These are phyloP conservation scores for Porodaedalea pini DNA, from an alignment of 1,284 basidiomycete genomes.

Conservation along the genomic window DNA sequence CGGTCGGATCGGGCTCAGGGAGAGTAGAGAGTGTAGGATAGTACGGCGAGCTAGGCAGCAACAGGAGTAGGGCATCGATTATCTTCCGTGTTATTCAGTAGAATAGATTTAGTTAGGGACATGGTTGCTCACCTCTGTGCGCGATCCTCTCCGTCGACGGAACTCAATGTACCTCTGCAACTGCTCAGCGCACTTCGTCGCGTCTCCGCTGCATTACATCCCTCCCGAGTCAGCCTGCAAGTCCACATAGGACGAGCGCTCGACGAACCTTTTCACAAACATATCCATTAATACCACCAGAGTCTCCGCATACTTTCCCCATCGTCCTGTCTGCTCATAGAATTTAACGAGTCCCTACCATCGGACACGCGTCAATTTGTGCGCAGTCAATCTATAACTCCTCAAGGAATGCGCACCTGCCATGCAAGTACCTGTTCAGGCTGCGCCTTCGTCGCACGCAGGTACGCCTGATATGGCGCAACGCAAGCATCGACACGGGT, in stretches of 20 bases:
- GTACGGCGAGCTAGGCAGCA: constrained; percentile 74
- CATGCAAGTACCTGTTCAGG: constrained; percentile 69
- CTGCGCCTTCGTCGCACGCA: constrained; percentile 63
- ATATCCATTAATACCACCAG: constrained; percentile 52
- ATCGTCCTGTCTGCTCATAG: constrained; percentile 61
- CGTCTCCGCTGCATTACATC: constrained; percentile 70
- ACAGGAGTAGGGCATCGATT: constrained; percentile 59
- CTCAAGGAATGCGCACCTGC: constrained; percentile 54
- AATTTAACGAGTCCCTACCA: constrained; percentile 68
- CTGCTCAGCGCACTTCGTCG: constrained; percentile 73
- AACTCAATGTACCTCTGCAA: constrained; percentile 75
- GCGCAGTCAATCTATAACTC: not conserved
- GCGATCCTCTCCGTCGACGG: constrained; percentile 57
- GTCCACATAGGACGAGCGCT: too few species aligned
- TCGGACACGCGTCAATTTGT: not conserved
- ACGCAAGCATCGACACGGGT: constrained; percentile 1
- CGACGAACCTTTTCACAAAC: constrained; percentile 53
- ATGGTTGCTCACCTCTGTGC: constrained; percentile 46
- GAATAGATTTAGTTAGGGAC: constrained; percentile 7
- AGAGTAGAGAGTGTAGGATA: constrained; percentile 64
- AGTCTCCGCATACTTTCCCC: constrained; percentile 57
- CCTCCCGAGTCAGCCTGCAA: not conserved
- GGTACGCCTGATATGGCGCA: constrained; percentile 71
- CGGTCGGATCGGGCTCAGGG: constrained; percentile 73
- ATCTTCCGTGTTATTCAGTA: constrained; percentile 43